Evolutionary conservation across 2,329 filamentous ascomycete genomes (phyloP).

Genomic region (Dryadomyces sulphureus): DNA sequence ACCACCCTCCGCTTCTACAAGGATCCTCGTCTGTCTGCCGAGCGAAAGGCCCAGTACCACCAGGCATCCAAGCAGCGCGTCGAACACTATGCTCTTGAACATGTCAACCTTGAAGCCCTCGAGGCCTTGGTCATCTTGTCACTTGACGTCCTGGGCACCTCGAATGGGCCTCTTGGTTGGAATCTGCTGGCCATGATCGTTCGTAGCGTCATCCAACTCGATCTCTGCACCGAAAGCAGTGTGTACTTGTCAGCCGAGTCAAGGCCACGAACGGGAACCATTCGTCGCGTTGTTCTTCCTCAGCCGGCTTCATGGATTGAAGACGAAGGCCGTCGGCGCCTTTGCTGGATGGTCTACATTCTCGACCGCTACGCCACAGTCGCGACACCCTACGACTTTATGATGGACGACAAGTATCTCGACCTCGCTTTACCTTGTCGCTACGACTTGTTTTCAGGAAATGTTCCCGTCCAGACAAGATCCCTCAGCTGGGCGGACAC

Average conservation of each 20-base stretch:
- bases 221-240: constrained; percentile 66
- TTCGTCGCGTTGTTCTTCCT: constrained; percentile 69
- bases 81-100: constrained; percentile 73
- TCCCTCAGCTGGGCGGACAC: constrained; percentile 46
- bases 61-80: constrained; percentile 73
- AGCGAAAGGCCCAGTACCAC: constrained; percentile 60
- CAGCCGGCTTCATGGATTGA: constrained; percentile 78
- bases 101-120: constrained; percentile 73
- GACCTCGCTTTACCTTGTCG: constrained; percentile 75
- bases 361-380: constrained; percentile 83
- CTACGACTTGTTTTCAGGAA: constrained; percentile 73
- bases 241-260: constrained; percentile 51
- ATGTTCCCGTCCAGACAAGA: constrained; percentile 68
- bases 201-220: constrained; percentile 73
- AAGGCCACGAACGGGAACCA: constrained; percentile 74
- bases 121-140: constrained; percentile 79
- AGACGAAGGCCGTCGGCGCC: constrained; percentile 66
- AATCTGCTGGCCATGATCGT: constrained; percentile 81
- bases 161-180: constrained; percentile 83
- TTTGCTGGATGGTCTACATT: constrained; percentile 92
- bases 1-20: constrained; percentile 74
- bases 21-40: constrained; percentile 58
- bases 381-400: constrained; percentile 73
- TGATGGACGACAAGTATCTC: constrained; percentile 75
- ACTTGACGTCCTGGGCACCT: constrained; percentile 68